Evolutionary conservation across 805 yeast genomes (phyloP).

Genomic region (Ogataea neopini): DNA sequence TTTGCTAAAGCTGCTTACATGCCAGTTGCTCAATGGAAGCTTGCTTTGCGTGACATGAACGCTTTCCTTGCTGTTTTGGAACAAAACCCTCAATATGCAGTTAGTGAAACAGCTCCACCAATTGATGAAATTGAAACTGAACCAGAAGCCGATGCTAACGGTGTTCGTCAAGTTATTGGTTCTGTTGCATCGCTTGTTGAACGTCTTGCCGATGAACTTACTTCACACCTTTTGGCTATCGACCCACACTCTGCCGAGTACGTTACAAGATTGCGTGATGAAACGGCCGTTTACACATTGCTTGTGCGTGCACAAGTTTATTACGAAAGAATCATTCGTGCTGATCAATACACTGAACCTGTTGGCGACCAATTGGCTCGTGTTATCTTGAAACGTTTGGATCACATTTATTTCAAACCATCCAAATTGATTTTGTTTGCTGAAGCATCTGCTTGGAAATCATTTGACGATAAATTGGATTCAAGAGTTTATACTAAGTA

Average conservation of each 20-base stretch:
- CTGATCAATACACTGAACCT: conserved; percentile 41
- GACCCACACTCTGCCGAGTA: conserved; percentile 97
- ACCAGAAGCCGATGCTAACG: conserved; percentile 62
- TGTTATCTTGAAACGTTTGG: conserved; percentile 79
- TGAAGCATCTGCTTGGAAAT: conserved; percentile 77
- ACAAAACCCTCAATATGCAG: conserved; percentile 58
- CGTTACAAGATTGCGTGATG: conserved; percentile 86
- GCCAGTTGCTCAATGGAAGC: conserved; percentile 81
- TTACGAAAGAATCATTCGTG: conserved; percentile 63
- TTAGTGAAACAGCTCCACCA: conserved; percentile 70
- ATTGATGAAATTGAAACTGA: conserved; percentile 76
- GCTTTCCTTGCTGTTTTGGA: conserved; percentile 70
- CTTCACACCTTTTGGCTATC: conserved; percentile 78
- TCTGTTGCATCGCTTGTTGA: conserved; percentile 85
- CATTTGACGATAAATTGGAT: conserved; percentile 39
- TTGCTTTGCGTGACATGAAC: conserved; percentile 61
- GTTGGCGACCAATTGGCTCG: conserved; percentile 67
- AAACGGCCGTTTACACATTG: conserved; percentile 69
- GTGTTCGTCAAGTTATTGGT: conserved; percentile 76
- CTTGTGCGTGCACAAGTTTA: conserved; percentile 85
- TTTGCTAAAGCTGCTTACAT: conserved; percentile 65
- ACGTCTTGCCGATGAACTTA: conserved; percentile 92
- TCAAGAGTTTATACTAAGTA: conserved; percentile 39
- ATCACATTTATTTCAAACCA: conserved; percentile 92
- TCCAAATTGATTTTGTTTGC: conserved; percentile 63